Evolutionary conservation across 768 basidiomycete species (phyloP).

Genomic region (Royoungia palumana): DNA sequence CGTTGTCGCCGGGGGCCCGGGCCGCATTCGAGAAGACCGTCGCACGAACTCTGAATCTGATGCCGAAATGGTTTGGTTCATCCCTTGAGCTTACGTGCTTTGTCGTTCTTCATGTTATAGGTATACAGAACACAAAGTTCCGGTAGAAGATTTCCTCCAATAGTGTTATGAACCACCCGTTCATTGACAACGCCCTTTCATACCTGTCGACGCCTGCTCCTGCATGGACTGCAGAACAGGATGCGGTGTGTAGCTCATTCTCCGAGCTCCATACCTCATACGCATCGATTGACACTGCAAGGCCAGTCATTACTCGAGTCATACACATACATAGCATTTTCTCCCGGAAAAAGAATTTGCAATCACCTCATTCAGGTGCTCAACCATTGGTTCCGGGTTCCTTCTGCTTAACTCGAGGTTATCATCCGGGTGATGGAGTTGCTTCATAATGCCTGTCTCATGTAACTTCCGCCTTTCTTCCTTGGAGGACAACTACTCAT

Average conservation of each 20-base stretch:
- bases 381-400: constrained; percentile 89
- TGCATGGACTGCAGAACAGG: constrained; percentile 17
- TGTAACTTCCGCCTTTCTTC: constrained; percentile 47
- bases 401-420: constrained; percentile 60
- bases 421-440: constrained; percentile 83
- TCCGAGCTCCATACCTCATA: not conserved
- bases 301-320: constrained; percentile 71
- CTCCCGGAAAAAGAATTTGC: constrained; percentile 91
- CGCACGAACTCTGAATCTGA: too few relatives aligned
- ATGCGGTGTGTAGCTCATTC: constrained; percentile 28
- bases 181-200: too few relatives aligned
- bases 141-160: too few relatives aligned
- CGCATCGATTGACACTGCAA: not conserved
- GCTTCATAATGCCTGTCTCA: constrained; percentile 89
- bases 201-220: too few relatives aligned
- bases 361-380: constrained; percentile 85
- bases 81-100: too few relatives aligned
- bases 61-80: too few relatives aligned
- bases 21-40: too few relatives aligned
- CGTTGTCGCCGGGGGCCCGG: too few relatives aligned
- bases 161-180: too few relatives aligned
- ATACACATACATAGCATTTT: constrained; percentile 76
- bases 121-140: too few relatives aligned
- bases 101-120: too few relatives aligned
- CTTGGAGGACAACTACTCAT: not conserved